These are phyloP conservation scores for Ballota nigra DNA, from an alignment of 257 asterid species.

Conservation along the genomic window DNA sequence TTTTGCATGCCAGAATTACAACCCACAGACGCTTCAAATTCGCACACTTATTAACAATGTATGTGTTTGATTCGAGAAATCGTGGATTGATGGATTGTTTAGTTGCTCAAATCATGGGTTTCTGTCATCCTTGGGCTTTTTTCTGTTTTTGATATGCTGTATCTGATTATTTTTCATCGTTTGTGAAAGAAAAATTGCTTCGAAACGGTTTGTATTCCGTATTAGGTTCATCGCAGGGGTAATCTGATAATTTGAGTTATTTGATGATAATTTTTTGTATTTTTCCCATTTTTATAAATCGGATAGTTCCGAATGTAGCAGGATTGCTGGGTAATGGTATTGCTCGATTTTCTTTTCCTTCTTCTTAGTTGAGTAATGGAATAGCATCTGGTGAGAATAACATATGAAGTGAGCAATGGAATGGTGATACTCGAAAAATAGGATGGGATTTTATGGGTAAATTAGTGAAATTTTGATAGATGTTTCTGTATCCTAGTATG, in stretches of 20 bases:
- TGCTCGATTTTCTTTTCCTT: background rate
- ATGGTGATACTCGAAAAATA: background rate
- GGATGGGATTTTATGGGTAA: background rate
- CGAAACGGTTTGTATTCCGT: background rate
- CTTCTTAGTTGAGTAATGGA: background rate
- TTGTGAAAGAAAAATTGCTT: background rate
- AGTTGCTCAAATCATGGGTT: constrained; percentile 7
- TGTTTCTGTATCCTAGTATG: background rate
- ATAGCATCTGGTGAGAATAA: background rate
- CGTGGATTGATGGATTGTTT: constrained; percentile 3
- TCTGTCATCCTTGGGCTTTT: constrained; percentile 14
- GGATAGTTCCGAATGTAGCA: background rate
- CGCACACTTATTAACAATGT: background rate
- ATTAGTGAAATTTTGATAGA: background rate
- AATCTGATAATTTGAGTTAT: background rate
- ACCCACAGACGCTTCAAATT: background rate
- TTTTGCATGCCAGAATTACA: constrained; percentile 19
- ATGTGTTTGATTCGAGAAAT: background rate
- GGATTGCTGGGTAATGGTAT: background rate
- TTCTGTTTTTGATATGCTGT: background rate
- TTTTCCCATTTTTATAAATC: background rate
- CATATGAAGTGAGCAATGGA: background rate
- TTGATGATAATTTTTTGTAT: background rate
- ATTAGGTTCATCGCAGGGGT: constrained; percentile 4
- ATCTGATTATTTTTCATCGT: background rate